Conservation (phyloP, 441 rosid species). For the Arabidopsis lyrata region DNA sequence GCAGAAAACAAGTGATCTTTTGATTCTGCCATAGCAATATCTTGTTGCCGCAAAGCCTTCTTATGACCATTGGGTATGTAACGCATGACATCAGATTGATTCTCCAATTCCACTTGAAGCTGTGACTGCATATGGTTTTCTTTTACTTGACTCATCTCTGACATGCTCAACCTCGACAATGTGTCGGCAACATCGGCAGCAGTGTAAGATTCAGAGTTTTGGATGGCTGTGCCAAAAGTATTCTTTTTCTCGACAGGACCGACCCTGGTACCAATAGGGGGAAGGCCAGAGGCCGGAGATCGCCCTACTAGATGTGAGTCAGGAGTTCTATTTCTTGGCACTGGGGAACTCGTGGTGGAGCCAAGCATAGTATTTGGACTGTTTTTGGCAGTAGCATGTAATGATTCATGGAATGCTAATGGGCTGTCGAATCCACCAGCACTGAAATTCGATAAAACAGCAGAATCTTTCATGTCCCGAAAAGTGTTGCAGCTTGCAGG, state of each 20-base stretch:
- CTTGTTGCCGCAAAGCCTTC: slow-evolving; percentile 60
- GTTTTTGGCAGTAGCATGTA: slow-evolving; percentile 53
- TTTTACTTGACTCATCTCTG: slow-evolving; percentile 56
- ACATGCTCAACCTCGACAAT: slow-evolving; percentile 63
- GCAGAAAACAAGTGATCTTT: slow-evolving; percentile 55
- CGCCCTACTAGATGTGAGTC: slow-evolving; percentile 68
- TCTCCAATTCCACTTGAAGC: slow-evolving; percentile 53
- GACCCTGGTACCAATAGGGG: slow-evolving; percentile 74
- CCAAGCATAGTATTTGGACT: slow-evolving; percentile 56
- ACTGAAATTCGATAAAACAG: slow-evolving; percentile 49
- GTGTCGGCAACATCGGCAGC: slow-evolving; percentile 66
- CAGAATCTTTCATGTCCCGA: slow-evolving; percentile 59
- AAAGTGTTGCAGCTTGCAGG: slow-evolving; percentile 80
- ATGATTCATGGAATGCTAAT: slow-evolving; percentile 53
- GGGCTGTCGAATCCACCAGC: slow-evolving; percentile 55
- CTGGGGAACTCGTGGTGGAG: slow-evolving; percentile 67
- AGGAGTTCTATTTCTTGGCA: slow-evolving; percentile 77
- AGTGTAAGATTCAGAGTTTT: slow-evolving; percentile 55
- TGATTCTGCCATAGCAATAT: slow-evolving; percentile 51
- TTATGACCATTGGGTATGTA: slow-evolving; percentile 59
- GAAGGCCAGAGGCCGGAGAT: slow-evolving; percentile 66
- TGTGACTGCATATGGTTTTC: slow-evolving; percentile 51
- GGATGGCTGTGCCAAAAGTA: slow-evolving; percentile 51
- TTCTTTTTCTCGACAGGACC: slow-evolving; percentile 62
- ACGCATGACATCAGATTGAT: slow-evolving; percentile 57